Evolutionary conservation across 495 filamentous ascomycete species (phyloP).

Genomic region (Aspergillus saccharolyticus): DNA sequence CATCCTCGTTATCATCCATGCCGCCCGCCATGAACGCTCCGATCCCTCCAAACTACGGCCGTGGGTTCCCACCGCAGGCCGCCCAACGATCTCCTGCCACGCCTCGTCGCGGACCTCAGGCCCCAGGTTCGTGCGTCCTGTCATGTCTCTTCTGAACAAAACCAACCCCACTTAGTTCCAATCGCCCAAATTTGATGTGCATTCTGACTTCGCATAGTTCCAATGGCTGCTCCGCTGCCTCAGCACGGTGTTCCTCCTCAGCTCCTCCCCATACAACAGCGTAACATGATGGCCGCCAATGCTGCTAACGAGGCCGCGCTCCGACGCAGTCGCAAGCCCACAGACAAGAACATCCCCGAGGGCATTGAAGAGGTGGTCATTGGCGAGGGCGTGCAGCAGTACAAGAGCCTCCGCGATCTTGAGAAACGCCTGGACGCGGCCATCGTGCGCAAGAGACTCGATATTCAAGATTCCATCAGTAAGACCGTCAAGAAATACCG

Average conservation of each 20-base stretch:
- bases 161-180: slow-evolving; percentile 5
- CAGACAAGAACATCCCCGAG: slow-evolving; percentile 90
- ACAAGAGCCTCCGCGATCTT: slow-evolving; percentile 74
- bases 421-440: slow-evolving; percentile 88
- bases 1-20: neutral
- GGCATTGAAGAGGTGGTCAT: slow-evolving; percentile 75
- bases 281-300: slow-evolving; percentile 26
- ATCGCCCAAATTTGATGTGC: slow-evolving; percentile 12
- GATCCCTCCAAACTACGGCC: slow-evolving; percentile 42
- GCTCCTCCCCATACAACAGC: slow-evolving; percentile 36
- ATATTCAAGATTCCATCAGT: slow-evolving; percentile 79
- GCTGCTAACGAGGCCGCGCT: slow-evolving; percentile 52
- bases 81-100: slow-evolving; percentile 44
- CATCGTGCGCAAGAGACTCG: slow-evolving; percentile 90
- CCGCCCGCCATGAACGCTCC: slow-evolving; percentile 37
- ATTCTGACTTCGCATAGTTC: slow-evolving; percentile 18
- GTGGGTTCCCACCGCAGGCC: slow-evolving; percentile 39
- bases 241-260: slow-evolving; percentile 40
- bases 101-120: slow-evolving; percentile 39
- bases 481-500: slow-evolving; percentile 75
- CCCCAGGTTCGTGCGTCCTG: slow-evolving; percentile 34
- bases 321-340: slow-evolving; percentile 77
- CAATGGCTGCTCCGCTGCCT: slow-evolving; percentile 37
- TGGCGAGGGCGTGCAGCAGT: slow-evolving; percentile 76
- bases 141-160: slow-evolving; percentile 12